Evolutionary conservation across 371 early-diverging fungal genomes (phyloP), one percentile per base, ranked within the genome.

Genomic region (Blakeslea trispora): DNA sequence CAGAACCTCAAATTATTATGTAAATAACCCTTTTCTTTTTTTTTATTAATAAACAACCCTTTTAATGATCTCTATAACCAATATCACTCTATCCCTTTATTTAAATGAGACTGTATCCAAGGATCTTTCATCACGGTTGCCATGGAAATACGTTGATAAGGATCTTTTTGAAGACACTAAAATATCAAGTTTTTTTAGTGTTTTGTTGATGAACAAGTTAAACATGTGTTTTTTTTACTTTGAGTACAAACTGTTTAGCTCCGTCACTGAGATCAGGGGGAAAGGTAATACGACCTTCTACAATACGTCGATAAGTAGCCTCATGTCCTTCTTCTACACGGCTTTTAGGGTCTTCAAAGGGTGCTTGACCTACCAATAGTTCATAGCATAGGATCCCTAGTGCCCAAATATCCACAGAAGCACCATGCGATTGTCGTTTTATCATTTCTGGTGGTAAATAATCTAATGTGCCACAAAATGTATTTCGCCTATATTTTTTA

Each of bases 381-480:
- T 99, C 99, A 76, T 93, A 99, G 50, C 87, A 81, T 8, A 99
- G 68, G 13, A 93, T 79, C 15, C 94, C 95, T 3, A 92, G 67
- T 34, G 90, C 88, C 95, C 95, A 95, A 35, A 91, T 74, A 61
- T 95, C 95, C 8, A 85, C 89, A 47, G 88, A 90, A 14, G 86
- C 81, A 40, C 82, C 85, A 74, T 95, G 94, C 3, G 78, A 74
- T 43, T 73, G 67, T 13, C 81, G 84, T 60, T 85, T 80, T 42
- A 94, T 84, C 63, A 96, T 92, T 72, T 98, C 98, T 4, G 98
- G 98, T 17, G 98, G 93, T 87, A 96, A 71, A 69, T 99, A 99
- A 73, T 99, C 99, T 61, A 96, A 71, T 5, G 99, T 99, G 7
- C 99, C 99, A 69, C 99, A 99, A 40, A 98, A 64, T 0, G 99